Base-by-base conservation (phyloP, 352 stramenopile species). In the Pythium aristosporum region DNA sequence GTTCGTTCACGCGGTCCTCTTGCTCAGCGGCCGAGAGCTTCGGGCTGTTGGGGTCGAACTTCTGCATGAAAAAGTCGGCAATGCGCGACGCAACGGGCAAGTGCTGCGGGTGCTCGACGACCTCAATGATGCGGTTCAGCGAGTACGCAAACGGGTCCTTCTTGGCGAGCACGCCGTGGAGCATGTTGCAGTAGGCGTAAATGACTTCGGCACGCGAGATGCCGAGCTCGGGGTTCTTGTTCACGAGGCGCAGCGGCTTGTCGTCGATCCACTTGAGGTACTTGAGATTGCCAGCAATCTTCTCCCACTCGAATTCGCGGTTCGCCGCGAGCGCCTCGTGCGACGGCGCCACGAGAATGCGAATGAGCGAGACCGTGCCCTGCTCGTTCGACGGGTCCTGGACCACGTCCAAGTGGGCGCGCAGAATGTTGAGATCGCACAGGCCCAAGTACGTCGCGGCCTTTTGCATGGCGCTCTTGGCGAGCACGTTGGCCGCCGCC, bases 361-460 rank as follows among this genome's bases (percentile, higher is more conserved):
- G 85, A 57, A 92, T 82, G 79, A 94, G 88, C 43, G 81, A 82
- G 15, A 93, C 82, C 49, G 86, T 82, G 28, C 73, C 81, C 54
- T 77, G 82, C 20, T 74, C 71, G 61, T 88, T 78, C 60, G 80
- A 73, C 44, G 87, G 87, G 81, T 98, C 90, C 32, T 92, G 75
- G 5, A 99, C 87, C 30, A 98, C 88, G 67, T 99, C 96, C 56
- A 99, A 75, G 72, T 98, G 96, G 20, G 96, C 94, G 44, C 95
- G 88, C 28, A 96, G 76, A 20, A 99, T 94, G 74, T 99, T 97
- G 67, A 99, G 85, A 66, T 96, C 82, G 77, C 97, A 96, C 23
- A 98, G 70, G 61, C 86, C 97, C 12, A 99, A 77, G 66, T 96
- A 96, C 5, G 79, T 92, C 41, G 83, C 84, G 7, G 85, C 77